Base-by-base conservation (phyloP, 148 eudicot species). In the Vaccinium myrtillus region DNA sequence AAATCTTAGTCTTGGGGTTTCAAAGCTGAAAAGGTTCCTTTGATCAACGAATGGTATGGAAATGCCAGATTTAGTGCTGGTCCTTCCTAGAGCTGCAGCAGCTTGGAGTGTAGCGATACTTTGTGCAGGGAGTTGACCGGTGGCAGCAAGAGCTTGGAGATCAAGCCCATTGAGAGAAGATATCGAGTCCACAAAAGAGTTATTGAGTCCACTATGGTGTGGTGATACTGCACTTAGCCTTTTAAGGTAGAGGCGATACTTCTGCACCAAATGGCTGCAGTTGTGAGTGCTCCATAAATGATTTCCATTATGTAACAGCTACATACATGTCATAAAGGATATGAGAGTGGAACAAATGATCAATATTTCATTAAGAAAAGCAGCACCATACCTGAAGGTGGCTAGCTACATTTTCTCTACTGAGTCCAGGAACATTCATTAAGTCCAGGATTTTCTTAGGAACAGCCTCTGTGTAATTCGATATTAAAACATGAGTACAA, bases 221-320 rank as follows among this genome's bases (percentile, higher is more conserved):
- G 89, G 95, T 43, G 98, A 85, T 84, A 89, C 97, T 54, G 94
- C 95, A 84, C 94, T 95, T 75, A 94, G 86, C 89, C 98, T 91
- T 93, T 95, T 90, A 54, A 95, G 94, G 86, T 95, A 95, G 78
- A 94, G 87, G 25, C 98, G 95, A 75, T 95, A 95, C 84, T 95
- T 95, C 98, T 95, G 94, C 92, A 89, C 61, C 77, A 85, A 55
- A 43, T 58, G 58, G 23, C 30, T 49, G 53, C 77, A 54, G 39
- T 81, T 74, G 71, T 82, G 18, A 85, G 83, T 23, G 50, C 53
- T 27, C 78, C 39, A 30, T 30, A 19, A 13, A 27, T 30, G 36
- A 51, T 51, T 39, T 63, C 51, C 36, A 73, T 3, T 8, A 30
- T 82, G 51, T 25, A 58, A 32, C 48, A 36, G 23, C 32, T 83